These are phyloP conservation scores for Aspergillus oerlinghausenensis DNA, from an alignment of 2,329 filamentous ascomycete species.

Conservation along the genomic window DNA sequence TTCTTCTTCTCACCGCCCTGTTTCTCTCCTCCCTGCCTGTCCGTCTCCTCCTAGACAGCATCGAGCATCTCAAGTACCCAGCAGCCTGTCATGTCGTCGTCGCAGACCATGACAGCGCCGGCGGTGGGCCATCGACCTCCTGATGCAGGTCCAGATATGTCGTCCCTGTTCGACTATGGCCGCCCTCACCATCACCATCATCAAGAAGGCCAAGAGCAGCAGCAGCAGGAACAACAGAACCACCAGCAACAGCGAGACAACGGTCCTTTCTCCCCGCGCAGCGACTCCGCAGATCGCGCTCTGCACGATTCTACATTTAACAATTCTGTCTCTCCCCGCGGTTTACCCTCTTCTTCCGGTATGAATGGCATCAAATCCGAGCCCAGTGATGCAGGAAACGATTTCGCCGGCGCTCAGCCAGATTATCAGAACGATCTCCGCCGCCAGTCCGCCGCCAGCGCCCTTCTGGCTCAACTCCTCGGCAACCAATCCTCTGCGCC, in stretches of 20 bases:
- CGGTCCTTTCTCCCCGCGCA: slow-evolving; percentile 25
- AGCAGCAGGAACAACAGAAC: slow-evolving; percentile 7
- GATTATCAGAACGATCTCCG: slow-evolving; percentile 28
- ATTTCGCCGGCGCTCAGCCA: slow-evolving; percentile 15
- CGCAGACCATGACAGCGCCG: slow-evolving; percentile 46
- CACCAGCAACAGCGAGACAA: slow-evolving; percentile 14
- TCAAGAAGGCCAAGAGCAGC: slow-evolving; percentile 25
- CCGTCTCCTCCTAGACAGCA: slow-evolving; percentile 12
- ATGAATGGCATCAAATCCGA: slow-evolving; percentile 30
- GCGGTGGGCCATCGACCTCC: slow-evolving; percentile 43
- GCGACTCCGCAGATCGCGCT: slow-evolving; percentile 37
- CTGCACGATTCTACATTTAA: slow-evolving; percentile 34
- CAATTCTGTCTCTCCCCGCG: slow-evolving; percentile 20
- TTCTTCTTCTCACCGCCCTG: background rate
- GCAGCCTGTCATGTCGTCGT: slow-evolving; percentile 42
- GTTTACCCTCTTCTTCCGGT: slow-evolving; percentile 22
- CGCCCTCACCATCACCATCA: slow-evolving; percentile 19
- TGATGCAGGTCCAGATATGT: slow-evolving; percentile 39
- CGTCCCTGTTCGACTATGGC: slow-evolving; percentile 38
- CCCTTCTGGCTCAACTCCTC: slow-evolving; percentile 39
- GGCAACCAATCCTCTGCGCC: slow-evolving; percentile 29
- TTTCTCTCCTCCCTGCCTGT: slow-evolving; percentile 20
- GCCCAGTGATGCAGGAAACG: slow-evolving; percentile 19
- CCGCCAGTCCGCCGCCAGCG: slow-evolving; percentile 38
- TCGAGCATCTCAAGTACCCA: slow-evolving; percentile 9